These are phyloP conservation scores for Dryas integrifolia DNA, from an alignment of 331 rosid genomes.

Conservation along the genomic window DNA sequence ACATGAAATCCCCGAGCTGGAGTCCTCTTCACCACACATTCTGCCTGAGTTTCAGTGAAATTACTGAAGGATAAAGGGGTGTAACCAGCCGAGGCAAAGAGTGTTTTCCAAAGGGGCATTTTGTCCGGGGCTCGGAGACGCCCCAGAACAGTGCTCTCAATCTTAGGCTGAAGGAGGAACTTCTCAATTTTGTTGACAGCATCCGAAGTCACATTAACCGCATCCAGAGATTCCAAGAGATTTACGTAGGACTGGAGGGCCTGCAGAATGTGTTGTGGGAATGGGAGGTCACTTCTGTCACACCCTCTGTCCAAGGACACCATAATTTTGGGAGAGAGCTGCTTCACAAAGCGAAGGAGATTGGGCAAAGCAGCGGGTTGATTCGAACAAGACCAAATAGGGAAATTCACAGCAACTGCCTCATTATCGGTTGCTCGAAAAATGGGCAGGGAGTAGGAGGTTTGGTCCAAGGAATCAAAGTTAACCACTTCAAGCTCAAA, in stretches of 20 bases:
- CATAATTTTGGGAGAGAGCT: conserved; percentile 41
- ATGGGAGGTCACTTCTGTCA: conserved; percentile 41
- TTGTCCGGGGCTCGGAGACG: conserved; percentile 35
- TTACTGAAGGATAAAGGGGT: conserved; percentile 40
- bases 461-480: conserved; percentile 36
- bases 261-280: conserved; percentile 44
- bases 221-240: conserved; percentile 46
- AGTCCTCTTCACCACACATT: conserved; percentile 46
- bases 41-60: conserved; percentile 52
- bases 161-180: conserved; percentile 43
- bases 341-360: conserved; percentile 40
- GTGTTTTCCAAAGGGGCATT: conserved; percentile 38
- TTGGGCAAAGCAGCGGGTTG: conserved; percentile 40
- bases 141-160: conserved; percentile 44
- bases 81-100: conserved; percentile 37
- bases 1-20: conserved; percentile 45
- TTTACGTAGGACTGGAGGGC: conserved; percentile 41
- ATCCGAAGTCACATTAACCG: conserved; percentile 33
- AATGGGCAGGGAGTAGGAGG: conserved; percentile 31
- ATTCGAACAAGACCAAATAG: conserved; percentile 36
- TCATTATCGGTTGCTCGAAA: conserved; percentile 27
- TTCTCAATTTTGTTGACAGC: conserved; percentile 43
- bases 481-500: conserved; percentile 46
- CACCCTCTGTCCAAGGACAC: conserved; percentile 47
- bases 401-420: conserved; percentile 45